Evolutionary conservation across 1,139 yeast genomes (phyloP).

Genomic region (Geotrichum siamense): DNA sequence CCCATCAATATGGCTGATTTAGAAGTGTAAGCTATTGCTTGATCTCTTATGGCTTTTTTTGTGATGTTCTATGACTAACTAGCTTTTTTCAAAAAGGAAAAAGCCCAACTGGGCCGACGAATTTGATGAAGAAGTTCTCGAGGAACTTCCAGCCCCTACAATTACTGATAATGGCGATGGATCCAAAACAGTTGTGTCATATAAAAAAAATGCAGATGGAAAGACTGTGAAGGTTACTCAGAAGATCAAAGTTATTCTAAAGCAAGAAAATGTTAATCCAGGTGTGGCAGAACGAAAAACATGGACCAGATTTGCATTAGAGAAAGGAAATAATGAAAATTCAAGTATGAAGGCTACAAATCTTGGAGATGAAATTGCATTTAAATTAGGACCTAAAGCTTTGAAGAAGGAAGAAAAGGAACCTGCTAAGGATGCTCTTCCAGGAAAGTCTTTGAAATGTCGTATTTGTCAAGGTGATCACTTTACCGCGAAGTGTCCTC

Average conservation of each 20-base stretch:
- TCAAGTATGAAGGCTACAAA: constrained; percentile 78
- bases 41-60: not conserved
- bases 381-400: constrained; percentile 32
- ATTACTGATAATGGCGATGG: constrained; percentile 77
- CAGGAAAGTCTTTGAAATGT: constrained; percentile 55
- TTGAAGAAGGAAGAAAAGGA: constrained; percentile 30
- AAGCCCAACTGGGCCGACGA: constrained; percentile 28
- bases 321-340: constrained; percentile 68
- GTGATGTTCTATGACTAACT: not conserved
- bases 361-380: constrained; percentile 67
- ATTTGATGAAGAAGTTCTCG: constrained; percentile 25
- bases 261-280: constrained; percentile 65
- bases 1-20: constrained; percentile 14
- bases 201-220: constrained; percentile 62
- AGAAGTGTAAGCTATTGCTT: constrained; percentile 14
- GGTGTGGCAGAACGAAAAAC: constrained; percentile 38
- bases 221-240: constrained; percentile 85
- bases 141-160: constrained; percentile 42
- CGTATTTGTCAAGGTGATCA: constrained; percentile 93
- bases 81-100: constrained; percentile 7
- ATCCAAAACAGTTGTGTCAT: constrained; percentile 79
- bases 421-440: constrained; percentile 56
- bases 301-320: constrained; percentile 72
- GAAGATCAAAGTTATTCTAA: constrained; percentile 66
- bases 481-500: constrained; percentile 93